Base-by-base conservation (phyloP, 2,329 filamentous ascomycete species). In the Monosporascus sp. region DNA sequence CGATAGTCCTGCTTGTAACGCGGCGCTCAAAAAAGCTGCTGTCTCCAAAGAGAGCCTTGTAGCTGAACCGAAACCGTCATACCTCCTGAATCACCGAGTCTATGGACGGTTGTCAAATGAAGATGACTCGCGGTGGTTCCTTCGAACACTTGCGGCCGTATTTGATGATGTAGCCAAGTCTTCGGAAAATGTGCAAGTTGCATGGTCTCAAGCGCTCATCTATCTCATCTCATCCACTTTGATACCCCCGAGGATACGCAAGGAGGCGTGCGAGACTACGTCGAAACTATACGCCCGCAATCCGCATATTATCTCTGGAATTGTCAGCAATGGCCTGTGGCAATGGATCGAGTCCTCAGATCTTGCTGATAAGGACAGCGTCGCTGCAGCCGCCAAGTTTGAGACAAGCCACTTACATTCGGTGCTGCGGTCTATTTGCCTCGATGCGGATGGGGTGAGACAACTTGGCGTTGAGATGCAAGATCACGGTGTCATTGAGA, bases 171-270 rank as follows among this genome's bases (percentile, higher is more conserved):
- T 91, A 3, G 71, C 74, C 14, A 74, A 80, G 27, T 72, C 77
- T 14, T 67, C 74, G 4, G 72, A 74, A 15, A 72, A 80, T 9
- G 74, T 81, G n/a, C 78, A 79, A 55, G 71, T 82, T 50, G 83
- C 85, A 17, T 99, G 93, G 94, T 85, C 89, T 15, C 89, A 96
- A 62, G 85, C 88, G 2, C 82, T 93, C 54, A 84, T 97, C n/a
- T 95, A 88, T 67, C 74, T 89, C 17, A 81, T 93, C 46, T 84
- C 85, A 46, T 84, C 86, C 1, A 72, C 82, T 15, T 74, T 69
- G 14, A 74, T 89, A 20, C 76, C 86, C 14, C 76, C 85, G 3
- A 75, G 75, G 38, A 74, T 88, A 47, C 84, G 88, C 52, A 84
- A 85, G 57, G 79, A 84, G 59, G 82, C 86, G 5, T 77, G 77